Conservation (phyloP, 2,329 filamentous ascomycete genomes). For the Epichloe glyceriae region DNA sequence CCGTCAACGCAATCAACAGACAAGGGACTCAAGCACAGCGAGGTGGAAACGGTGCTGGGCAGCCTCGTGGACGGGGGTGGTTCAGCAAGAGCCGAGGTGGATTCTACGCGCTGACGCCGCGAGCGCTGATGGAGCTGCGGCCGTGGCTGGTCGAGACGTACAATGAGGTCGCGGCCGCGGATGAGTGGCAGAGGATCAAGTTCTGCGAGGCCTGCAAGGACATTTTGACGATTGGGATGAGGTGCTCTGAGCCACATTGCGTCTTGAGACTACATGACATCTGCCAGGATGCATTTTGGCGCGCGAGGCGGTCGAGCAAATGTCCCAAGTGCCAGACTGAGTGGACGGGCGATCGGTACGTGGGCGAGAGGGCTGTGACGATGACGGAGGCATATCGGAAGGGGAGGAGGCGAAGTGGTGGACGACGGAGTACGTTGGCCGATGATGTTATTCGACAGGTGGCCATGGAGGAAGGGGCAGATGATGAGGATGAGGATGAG, state of each 20-base stretch:
- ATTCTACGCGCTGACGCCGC: constrained; percentile 64
- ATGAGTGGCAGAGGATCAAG: constrained; percentile 66
- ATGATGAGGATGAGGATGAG: background rate
- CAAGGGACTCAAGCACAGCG: constrained; percentile 56
- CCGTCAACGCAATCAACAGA: constrained; percentile 15
- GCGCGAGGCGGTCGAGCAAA: constrained; percentile 43
- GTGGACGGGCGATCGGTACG: constrained; percentile 37
- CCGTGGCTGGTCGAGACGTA: constrained; percentile 80
- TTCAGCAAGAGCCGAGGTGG: constrained; percentile 59
- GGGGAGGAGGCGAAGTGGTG: constrained; percentile 24
- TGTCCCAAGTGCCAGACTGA: constrained; percentile 49
- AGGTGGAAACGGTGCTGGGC: constrained; percentile 61
- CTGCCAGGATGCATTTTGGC: constrained; percentile 63
- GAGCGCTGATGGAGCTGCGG: constrained; percentile 73
- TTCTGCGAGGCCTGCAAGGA: constrained; percentile 81
- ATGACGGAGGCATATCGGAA: constrained; percentile 36
- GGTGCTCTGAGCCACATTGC: constrained; percentile 59
- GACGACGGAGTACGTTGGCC: constrained; percentile 19
- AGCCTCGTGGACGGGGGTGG: constrained; percentile 72
- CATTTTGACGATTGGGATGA: constrained; percentile 72
- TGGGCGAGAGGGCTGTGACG: constrained; percentile 45
- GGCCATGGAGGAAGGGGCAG: constrained; percentile 7
- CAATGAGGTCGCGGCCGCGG: constrained; percentile 54
- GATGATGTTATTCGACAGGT: constrained; percentile 20
- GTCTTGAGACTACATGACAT: constrained; percentile 60